Conservation (phyloP, 371 early-diverging fungal species). For the Rhizopus stolonifer region DNA sequence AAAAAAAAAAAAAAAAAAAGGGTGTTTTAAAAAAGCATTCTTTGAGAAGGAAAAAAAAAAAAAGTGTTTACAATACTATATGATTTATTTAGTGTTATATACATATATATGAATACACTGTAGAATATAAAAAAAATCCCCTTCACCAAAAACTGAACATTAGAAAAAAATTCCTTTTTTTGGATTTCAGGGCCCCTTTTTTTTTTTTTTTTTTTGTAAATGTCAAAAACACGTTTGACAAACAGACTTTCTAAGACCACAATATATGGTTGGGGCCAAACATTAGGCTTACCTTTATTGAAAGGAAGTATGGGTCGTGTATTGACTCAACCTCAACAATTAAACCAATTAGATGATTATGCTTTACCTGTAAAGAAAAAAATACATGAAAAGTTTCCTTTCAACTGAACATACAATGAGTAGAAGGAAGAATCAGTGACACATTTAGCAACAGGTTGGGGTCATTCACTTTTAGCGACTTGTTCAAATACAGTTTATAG, state of each 20-base stretch:
- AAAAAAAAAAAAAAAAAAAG: too few relatives aligned
- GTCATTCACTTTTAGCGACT: conserved; percentile 40
- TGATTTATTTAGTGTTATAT: too few relatives aligned
- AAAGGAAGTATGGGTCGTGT: conserved; percentile 17
- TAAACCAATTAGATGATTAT: conserved; percentile 34
- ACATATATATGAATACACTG: too few relatives aligned
- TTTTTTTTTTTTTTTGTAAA: conserved; percentile 2
- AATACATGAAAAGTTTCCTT: background rate
- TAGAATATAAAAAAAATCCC: too few relatives aligned
- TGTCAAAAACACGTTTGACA: background rate
- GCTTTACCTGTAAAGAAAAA: conserved; percentile 30
- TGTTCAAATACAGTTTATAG: conserved; percentile 28
- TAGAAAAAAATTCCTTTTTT: too few relatives aligned
- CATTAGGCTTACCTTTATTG: conserved; percentile 33
- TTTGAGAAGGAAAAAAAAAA: too few relatives aligned
- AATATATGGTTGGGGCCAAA: conserved; percentile 47
- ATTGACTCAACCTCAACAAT: conserved; percentile 22
- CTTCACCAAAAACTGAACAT: too few relatives aligned
- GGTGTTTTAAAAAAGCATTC: too few relatives aligned
- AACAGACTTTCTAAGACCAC: conserved; percentile 7
- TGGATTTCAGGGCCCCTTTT: background rate
- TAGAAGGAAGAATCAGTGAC: conserved; percentile 24
- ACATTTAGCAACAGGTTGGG: conserved; percentile 46
- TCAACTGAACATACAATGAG: background rate
- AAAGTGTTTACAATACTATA: too few relatives aligned